Conservation (phyloP, 169 alveolate genomes). For the Perkinsus olseni region DNA sequence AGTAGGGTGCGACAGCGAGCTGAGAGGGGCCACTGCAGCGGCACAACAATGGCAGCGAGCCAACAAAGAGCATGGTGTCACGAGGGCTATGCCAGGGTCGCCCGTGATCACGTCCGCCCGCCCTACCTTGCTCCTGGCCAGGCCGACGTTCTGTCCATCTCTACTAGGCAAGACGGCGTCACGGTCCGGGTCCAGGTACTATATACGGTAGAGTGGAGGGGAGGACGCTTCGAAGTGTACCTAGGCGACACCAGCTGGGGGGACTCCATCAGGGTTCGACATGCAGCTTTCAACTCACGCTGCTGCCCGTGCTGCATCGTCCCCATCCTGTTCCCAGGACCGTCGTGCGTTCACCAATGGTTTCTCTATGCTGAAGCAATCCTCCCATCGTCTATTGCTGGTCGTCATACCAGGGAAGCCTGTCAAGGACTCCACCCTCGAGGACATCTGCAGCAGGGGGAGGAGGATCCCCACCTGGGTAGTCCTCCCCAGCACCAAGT, state of each 20-base stretch:
- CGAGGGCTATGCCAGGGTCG: too few species aligned
- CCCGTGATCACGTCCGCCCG: neutral
- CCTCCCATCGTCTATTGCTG: neutral
- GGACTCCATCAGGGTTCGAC: neutral
- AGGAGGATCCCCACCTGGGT: neutral
- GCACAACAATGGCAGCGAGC: too few species aligned
- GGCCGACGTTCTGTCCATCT: neutral
- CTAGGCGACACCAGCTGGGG: neutral
- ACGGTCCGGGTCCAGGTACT: neutral
- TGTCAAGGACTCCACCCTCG: neutral
- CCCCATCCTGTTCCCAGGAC: neutral
- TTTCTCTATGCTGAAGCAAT: neutral
- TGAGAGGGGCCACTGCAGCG: neutral
- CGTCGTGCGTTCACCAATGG: neutral
- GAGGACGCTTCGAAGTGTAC: neutral
- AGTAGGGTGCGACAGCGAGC: neutral
- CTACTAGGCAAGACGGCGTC: neutral
- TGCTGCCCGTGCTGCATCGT: neutral
- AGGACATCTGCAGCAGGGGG: too few species aligned
- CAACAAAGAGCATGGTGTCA: too few species aligned
- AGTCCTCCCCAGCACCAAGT: neutral
- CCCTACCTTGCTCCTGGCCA: neutral
- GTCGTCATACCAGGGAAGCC: neutral
- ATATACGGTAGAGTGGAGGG: neutral
- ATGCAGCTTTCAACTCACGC: neutral